Base-by-base conservation (phyloP, 495 filamentous ascomycete species). In the Trichocladium uniseriatum region DNA sequence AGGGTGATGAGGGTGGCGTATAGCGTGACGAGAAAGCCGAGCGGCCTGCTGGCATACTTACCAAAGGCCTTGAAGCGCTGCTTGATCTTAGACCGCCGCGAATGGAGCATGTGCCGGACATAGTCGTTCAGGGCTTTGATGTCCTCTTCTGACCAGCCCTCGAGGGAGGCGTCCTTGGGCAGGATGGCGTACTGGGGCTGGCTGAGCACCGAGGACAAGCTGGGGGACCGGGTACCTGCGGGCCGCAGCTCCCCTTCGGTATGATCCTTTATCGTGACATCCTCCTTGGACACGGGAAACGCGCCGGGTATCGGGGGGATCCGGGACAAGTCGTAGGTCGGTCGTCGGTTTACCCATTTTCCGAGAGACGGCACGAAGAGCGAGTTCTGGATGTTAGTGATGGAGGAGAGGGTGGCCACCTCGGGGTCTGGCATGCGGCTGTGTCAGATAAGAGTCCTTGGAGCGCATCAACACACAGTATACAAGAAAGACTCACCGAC, bases 81-180 rank as follows among this genome's bases (percentile, higher is more conserved):
- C 63, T 84, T 88, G 69, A 91, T 82, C 59, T 80, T 85, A 37
- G 79, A 82, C 13, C 84, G 73, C 31, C 77, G 75, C 13, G 86
- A 91, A 64, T 91, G 86, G 38, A 91, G 62, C 79, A 87, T 84
- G 52, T 91, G 86, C 32, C 86, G 71, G 19, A 91, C 86, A 61
- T 87, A 80, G 58, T 91, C 85, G 60, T 91, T 86, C 44, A 89
- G 68, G 55, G 85, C 77, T 43, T 74, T 73, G 56, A 82, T 79
- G 45, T 90, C 84, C 41, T 81, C 77, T 22, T 75, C 70, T 5
- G 62, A 76, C 86, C 85, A 91, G 15, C 79, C 83, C 24, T 82
- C 73, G 1, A 91, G 66, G 8, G 70, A 73, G 11, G 76, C 75
- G 10, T 82, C 80, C 27, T 87, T 78, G 32, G 80, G 80, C 5